phyloP scores from a whole-genome alignment of 257 asterid genomes.

The Anisodus tanguticus region DNA sequence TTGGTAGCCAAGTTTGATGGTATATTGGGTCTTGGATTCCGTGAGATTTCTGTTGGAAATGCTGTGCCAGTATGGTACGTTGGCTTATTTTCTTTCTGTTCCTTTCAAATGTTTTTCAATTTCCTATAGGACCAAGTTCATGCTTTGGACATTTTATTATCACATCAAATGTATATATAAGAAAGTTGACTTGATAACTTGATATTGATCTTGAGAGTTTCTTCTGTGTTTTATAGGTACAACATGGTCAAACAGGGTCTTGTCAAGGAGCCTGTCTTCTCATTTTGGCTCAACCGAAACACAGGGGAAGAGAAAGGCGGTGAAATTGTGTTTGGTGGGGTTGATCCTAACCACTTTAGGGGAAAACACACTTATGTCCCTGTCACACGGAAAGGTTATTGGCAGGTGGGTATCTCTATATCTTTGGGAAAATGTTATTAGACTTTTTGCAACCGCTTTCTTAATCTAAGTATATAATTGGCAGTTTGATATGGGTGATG shows the following conservation, averaged over 20 bases:
- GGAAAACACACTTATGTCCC: conserved; percentile 90
- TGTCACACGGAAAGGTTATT: conserved; percentile 83
- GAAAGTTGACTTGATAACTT: background rate
- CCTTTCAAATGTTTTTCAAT: background rate
- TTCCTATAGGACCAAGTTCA: background rate
- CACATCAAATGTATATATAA: background rate
- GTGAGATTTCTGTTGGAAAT: conserved; percentile 91
- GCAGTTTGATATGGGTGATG: conserved; percentile 98
- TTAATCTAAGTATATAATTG: conserved; percentile 31
- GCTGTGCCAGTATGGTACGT: conserved; percentile 84
- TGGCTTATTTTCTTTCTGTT: background rate
- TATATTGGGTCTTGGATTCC: conserved; percentile 90
- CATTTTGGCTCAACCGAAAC: conserved; percentile 95
- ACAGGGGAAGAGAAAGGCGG: conserved; percentile 80
- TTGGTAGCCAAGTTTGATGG: conserved; percentile 97
- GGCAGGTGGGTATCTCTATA: conserved; percentile 73
- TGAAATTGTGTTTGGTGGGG: conserved; percentile 93
- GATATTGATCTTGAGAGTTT: background rate
- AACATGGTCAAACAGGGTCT: conserved; percentile 94
- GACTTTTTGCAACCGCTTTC: background rate
- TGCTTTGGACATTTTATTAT: background rate
- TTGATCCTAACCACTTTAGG: conserved; percentile 81
- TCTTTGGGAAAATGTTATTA: conserved; percentile 18
- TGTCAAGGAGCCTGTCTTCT: conserved; percentile 82
- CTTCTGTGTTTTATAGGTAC: conserved; percentile 54